These are phyloP conservation scores for Circinella minor DNA, from an alignment of 371 early-diverging fungal genomes.

Conservation along the genomic window DNA sequence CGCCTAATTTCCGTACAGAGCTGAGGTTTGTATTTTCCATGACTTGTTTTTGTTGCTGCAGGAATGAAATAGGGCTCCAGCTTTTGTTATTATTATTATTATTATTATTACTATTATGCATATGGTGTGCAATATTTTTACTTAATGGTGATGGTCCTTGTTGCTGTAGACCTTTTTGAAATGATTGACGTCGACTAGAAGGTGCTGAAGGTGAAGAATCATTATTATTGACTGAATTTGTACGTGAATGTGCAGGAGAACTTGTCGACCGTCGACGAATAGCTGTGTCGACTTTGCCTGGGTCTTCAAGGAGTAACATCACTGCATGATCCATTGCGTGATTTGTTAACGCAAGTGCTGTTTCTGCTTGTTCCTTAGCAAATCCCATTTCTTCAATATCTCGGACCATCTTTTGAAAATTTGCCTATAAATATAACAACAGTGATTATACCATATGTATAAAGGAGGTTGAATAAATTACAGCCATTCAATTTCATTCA, in stretches of 20 bases:
- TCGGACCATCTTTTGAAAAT: constrained; percentile 43
- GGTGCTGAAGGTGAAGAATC: neutral
- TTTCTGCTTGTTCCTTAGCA: constrained; percentile 62
- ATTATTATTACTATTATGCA: no score
- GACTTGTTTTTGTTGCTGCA: constrained; percentile 69
- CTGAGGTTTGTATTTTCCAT: constrained; percentile 63
- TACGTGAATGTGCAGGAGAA: constrained; percentile 31
- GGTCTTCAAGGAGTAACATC: constrained; percentile 64
- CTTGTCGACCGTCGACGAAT: constrained; percentile 14
- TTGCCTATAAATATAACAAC: constrained; percentile 21
- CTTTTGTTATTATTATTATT: constrained; percentile 12
- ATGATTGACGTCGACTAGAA: constrained; percentile 28
- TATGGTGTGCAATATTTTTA: neutral
- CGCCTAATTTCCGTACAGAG: constrained; percentile 66
- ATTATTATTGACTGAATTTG: constrained; percentile 23
- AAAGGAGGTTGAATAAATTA: neutral
- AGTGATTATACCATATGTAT: neutral
- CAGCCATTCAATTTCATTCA: no score
- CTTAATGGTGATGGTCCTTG: constrained; percentile 18
- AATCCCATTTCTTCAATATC: constrained; percentile 78
- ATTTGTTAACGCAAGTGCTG: constrained; percentile 62
- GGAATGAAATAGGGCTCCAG: constrained; percentile 70
- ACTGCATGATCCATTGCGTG: constrained; percentile 67
- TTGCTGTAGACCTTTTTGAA: constrained; percentile 18
- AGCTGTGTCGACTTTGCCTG: constrained; percentile 53